These are phyloP conservation scores for Chaetomiaceae sp. DNA, from an alignment of 2,329 filamentous ascomycete genomes.

Conservation along the genomic window DNA sequence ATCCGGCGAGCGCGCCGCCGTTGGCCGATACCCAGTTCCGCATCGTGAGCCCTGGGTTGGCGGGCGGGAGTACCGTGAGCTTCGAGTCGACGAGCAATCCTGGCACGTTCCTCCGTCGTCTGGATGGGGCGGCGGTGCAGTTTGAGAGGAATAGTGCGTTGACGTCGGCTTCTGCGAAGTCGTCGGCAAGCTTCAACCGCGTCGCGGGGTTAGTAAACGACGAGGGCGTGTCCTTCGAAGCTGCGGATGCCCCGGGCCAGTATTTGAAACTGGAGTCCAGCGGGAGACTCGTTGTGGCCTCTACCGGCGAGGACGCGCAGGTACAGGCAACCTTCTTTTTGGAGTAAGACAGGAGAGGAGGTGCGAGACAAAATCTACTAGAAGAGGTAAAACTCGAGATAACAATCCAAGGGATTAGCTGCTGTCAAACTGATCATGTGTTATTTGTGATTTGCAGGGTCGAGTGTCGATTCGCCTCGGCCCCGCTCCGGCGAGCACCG, in stretches of 20 bases:
- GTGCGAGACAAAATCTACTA: background rate
- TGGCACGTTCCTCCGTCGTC: slow-evolving; percentile 21
- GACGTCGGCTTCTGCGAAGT: slow-evolving; percentile 7
- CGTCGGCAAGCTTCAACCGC: slow-evolving; percentile 23
- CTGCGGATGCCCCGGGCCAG: slow-evolving; percentile 11
- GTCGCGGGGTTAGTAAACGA: slow-evolving; percentile 29
- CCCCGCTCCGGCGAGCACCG: no score
- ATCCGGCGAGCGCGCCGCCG: background rate
- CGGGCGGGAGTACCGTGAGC: slow-evolving; percentile 23
- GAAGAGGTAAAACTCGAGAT: background rate
- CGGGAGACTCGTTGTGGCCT: slow-evolving; percentile 6
- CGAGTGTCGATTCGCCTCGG: no score
- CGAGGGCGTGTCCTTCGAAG: slow-evolving; percentile 28
- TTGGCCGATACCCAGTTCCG: slow-evolving; percentile 27
- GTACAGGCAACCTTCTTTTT: slow-evolving; percentile 16
- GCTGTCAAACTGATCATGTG: no score
- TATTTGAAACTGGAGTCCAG: slow-evolving; percentile 11
- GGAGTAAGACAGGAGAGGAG: slow-evolving; percentile 2
- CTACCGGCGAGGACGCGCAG: background rate
- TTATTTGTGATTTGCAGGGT: no score
- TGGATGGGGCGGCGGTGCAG: slow-evolving; percentile 2
- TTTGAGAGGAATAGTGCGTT: slow-evolving; percentile 14
- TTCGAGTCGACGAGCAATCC: slow-evolving; percentile 27
- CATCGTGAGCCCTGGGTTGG: slow-evolving; percentile 24
- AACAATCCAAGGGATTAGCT: no score